Evolutionary conservation across 345 rosid genomes (phyloP).

Genomic region (Microthlaspi erraticum): DNA sequence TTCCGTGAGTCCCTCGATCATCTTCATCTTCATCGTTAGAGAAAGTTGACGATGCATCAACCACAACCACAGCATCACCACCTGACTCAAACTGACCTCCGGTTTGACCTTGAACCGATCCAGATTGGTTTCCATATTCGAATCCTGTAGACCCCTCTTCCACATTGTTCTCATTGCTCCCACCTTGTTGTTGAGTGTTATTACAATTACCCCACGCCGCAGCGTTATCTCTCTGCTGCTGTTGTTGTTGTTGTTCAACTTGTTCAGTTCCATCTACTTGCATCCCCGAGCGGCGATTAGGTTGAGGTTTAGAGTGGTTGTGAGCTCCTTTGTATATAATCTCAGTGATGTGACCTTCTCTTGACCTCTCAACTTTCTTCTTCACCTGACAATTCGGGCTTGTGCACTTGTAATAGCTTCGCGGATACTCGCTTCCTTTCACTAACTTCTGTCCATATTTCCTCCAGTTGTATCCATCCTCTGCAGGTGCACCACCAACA

Average conservation of each 20-base stretch:
- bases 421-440: constrained; percentile 93
- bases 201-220: constrained; percentile 44
- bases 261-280: constrained; percentile 66
- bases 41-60: constrained; percentile 77
- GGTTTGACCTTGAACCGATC: constrained; percentile 53
- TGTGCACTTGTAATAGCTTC: constrained; percentile 98
- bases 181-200: constrained; percentile 50
- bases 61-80: constrained; percentile 50
- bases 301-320: constrained; percentile 79
- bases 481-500: constrained; percentile 69
- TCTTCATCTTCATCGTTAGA: constrained; percentile 83
- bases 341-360: constrained; percentile 95
- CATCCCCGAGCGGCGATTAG: constrained; percentile 66
- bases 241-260: constrained; percentile 48
- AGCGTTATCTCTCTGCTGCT: constrained; percentile 29
- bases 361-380: constrained; percentile 97
- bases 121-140: constrained; percentile 58
- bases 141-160: constrained; percentile 70
- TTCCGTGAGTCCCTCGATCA: constrained; percentile 75
- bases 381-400: constrained; percentile 81
- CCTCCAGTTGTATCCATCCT: constrained; percentile 96
- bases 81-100: constrained; percentile 61
- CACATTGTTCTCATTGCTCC: constrained; percentile 51
- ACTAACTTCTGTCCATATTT: constrained; percentile 97
- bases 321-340: constrained; percentile 95